A percentile compares a stretch with the other conserved stretches of the same genome.
Evolutionary conservation across 495 filamentous ascomycete genomes (phyloP).

Genomic region (Extremus antarcticus): DNA sequence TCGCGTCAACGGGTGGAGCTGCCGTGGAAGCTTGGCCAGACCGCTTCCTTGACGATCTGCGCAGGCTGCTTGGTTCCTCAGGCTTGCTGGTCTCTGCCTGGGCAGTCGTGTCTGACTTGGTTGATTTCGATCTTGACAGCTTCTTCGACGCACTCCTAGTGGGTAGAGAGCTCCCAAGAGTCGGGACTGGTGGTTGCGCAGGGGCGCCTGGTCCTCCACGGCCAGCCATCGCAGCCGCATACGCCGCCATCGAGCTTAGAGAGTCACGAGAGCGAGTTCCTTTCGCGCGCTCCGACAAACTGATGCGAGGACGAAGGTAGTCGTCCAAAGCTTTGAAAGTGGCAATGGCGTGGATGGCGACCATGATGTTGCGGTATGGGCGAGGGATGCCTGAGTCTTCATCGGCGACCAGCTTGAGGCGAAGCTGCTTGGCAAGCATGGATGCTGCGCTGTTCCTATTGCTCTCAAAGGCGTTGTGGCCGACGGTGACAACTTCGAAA

Average conservation of each 20-base stretch:
- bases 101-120: slow-evolving; percentile 16
- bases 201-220: slow-evolving; percentile 10
- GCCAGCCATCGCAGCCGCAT: slow-evolving; percentile 59
- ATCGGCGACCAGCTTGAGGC: slow-evolving; percentile 79
- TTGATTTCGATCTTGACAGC: slow-evolving; percentile 21
- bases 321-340: slow-evolving; percentile 96
- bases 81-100: background rate
- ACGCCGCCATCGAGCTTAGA: slow-evolving; percentile 56
- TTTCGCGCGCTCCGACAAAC: slow-evolving; percentile 67
- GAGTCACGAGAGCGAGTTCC: slow-evolving; percentile 56
- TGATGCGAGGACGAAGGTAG: slow-evolving; percentile 86
- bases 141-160: slow-evolving; percentile 14
- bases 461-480: slow-evolving; percentile 83
- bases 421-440: slow-evolving; percentile 93
- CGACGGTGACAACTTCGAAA: slow-evolving; percentile 93
- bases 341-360: slow-evolving; percentile 96
- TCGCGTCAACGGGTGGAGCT: slow-evolving; percentile 39
- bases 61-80: slow-evolving; percentile 8
- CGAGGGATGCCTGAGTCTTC: slow-evolving; percentile 81
- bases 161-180: slow-evolving; percentile 17
- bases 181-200: slow-evolving; percentile 6
- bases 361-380: slow-evolving; percentile 84
- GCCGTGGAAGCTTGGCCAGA: slow-evolving; percentile 34
- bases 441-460: slow-evolving; percentile 85
- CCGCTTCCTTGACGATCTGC: slow-evolving; percentile 35